phyloP scores from a whole-genome alignment of 208 protist species.

The Blastocrithidia nonstop region DNA sequence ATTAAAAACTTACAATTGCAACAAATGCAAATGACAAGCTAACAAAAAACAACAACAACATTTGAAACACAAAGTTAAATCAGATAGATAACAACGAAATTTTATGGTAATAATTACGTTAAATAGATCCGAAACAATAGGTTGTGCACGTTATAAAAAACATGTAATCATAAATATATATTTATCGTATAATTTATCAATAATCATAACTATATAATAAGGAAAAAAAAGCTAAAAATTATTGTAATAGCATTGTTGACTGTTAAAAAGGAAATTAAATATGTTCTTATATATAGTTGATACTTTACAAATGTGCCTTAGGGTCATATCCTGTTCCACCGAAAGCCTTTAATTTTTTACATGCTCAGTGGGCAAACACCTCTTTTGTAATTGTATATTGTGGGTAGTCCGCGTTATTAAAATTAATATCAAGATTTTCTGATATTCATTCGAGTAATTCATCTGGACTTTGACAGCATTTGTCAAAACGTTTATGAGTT shows the following conservation, averaged over 20 bases:
- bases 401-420: too few species aligned
- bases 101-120: too few species aligned
- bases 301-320: too few species aligned
- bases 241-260: neutral
- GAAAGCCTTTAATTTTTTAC: too few species aligned
- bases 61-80: too few species aligned
- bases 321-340: too few species aligned
- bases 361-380: neutral
- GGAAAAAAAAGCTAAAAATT: conserved; percentile 1
- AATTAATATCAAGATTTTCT: too few species aligned
- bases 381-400: neutral
- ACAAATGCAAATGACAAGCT: conserved; percentile 1
- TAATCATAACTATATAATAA: neutral
- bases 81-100: neutral
- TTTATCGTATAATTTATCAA: too few species aligned
- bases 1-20: too few species aligned
- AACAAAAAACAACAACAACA: conserved; percentile 1
- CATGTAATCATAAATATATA: neutral
- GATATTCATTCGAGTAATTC: too few species aligned
- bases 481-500: too few species aligned
- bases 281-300: neutral
- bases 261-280: conserved; percentile 1
- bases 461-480: too few species aligned
- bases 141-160: conserved; percentile 1
- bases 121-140: neutral